phyloP scores from a whole-genome alignment of 2,329 filamentous ascomycete genomes.

The Alternaria conjuncta region DNA sequence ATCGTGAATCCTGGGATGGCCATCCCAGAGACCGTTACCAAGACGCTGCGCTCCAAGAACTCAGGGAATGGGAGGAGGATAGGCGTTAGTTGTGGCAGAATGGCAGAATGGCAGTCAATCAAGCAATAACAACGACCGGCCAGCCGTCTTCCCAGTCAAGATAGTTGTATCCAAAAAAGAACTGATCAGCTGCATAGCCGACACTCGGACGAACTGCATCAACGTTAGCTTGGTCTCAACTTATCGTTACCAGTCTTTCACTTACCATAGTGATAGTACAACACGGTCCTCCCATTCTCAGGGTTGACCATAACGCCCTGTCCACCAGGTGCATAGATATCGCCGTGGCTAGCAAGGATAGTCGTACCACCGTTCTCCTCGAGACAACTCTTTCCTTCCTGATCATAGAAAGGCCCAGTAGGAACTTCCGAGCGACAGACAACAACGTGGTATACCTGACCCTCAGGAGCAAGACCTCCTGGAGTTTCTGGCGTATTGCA shows the following conservation, averaged over 20 bases:
- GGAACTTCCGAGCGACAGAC: conserved; percentile 63
- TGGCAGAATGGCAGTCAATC: neutral
- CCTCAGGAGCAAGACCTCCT: conserved; percentile 54
- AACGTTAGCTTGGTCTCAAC: conserved; percentile 3
- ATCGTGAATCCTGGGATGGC: neutral
- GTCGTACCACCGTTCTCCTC: conserved; percentile 63
- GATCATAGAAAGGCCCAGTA: conserved; percentile 57
- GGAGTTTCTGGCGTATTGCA: conserved; percentile 58
- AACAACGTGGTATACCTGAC: conserved; percentile 67
- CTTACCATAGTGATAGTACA: conserved; percentile 46
- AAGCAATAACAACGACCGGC: conserved; percentile 30
- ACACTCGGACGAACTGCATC: conserved; percentile 28
- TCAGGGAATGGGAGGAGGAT: neutral
- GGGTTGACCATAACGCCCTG: conserved; percentile 35
- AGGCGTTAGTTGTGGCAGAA: neutral
- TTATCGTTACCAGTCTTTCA: neutral
- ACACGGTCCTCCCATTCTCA: conserved; percentile 21
- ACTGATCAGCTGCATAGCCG: conserved; percentile 32
- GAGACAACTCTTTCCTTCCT: conserved; percentile 47
- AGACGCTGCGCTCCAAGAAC: neutral
- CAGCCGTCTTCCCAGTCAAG: conserved; percentile 38
- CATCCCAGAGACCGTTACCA: neutral
- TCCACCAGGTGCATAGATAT: conserved; percentile 45
- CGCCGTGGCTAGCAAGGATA: conserved; percentile 63
- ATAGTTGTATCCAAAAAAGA: conserved; percentile 41